A percentile compares a stretch with the other conserved stretches of the same genome.
Evolutionary conservation across 306 rosid species (phyloP).

Genomic region (Rosa persica): DNA sequence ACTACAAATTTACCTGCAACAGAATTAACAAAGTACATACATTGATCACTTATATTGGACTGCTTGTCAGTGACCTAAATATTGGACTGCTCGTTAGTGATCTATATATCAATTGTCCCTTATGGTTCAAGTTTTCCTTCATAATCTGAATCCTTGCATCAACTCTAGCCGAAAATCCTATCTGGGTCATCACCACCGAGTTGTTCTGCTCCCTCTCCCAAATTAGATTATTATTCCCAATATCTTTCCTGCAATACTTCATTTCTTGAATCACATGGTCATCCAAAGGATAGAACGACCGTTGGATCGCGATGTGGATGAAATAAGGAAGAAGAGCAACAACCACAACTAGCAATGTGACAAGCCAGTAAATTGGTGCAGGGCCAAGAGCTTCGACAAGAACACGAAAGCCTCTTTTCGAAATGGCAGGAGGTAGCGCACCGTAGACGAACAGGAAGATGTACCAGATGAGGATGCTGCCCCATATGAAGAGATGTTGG

Average conservation of each 20-base stretch:
- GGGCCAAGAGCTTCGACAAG: slow-evolving; percentile 23
- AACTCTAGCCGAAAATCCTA: slow-evolving; percentile 35
- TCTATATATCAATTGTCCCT: slow-evolving; percentile 19
- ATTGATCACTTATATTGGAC: slow-evolving; percentile 10
- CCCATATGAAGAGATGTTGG: slow-evolving; percentile 42
- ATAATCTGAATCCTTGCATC: slow-evolving; percentile 28
- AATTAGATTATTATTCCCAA: slow-evolving; percentile 1
- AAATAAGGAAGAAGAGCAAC: slow-evolving; percentile 33
- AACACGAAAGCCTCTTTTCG: slow-evolving; percentile 15
- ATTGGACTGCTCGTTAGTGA: slow-evolving; percentile 22
- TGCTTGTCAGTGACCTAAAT: slow-evolving; percentile 24
- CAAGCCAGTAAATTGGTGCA: slow-evolving; percentile 28
- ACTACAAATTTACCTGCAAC: background rate
- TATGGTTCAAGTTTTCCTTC: slow-evolving; percentile 23
- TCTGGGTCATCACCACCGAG: slow-evolving; percentile 21
- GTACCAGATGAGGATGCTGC: slow-evolving; percentile 35
- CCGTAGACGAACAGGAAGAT: slow-evolving; percentile 27
- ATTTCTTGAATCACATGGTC: slow-evolving; percentile 40
- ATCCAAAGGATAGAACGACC: slow-evolving; percentile 33
- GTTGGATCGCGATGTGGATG: slow-evolving; percentile 25
- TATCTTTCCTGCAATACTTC: slow-evolving; percentile 26
- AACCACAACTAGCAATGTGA: slow-evolving; percentile 26
- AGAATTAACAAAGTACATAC: background rate
- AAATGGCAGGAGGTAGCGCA: slow-evolving; percentile 25
- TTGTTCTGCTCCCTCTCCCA: slow-evolving; percentile 36